Evolutionary conservation across 352 stramenopile species (phyloP), one percentile per base, ranked within the genome.

Genomic region (Pythium rhizo-oryzae): DNA sequence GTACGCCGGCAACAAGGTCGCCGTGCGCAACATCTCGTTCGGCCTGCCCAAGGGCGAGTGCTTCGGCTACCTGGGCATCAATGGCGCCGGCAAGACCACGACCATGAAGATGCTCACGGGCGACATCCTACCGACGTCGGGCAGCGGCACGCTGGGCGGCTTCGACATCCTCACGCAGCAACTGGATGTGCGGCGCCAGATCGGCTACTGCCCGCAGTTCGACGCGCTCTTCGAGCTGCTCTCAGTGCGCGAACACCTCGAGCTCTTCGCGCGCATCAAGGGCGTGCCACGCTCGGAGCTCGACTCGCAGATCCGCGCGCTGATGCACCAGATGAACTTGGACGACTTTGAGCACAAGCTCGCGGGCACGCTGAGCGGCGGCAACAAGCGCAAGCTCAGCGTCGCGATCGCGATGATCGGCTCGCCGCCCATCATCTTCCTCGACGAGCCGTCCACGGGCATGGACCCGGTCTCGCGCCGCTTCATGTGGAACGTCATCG

Each of bases 191-290:
- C 78, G 86, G 0, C 75, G 77, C 7, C 85, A 79, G 28, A 93
- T 99, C 30, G 97, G 97, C 12, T 99, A 99, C 62, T 99, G 97
- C 67, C 97, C 97, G 2, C 96, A 99, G 71, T 99, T 99, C 69
- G 97, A 99, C 77, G 97, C 96, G 6, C 82, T 99, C 23, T 91
- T 99, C 53, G 89, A 96, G 37, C 85, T 98, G 62, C 86, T 99
- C 59, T 99, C 96, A 16, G 96, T 97, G 47, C 79, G 88, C 15
- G 97, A 99, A 66, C 97, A 99, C 77, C 75, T 99, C 41, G 87
- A 98, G 57, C 80, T 99, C 3, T 99, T 97, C 69, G 96, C 87
- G 11, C 71, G 86, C 1, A 93, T 99, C 28, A 99, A 99, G 60
- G 96, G 88, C 9, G 81, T 96, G 19, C 44, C 16, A 72, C 82